These are phyloP conservation scores for Parachlorella kessleri DNA, from an alignment of 139 green algal genomes.

Conservation along the genomic window DNA sequence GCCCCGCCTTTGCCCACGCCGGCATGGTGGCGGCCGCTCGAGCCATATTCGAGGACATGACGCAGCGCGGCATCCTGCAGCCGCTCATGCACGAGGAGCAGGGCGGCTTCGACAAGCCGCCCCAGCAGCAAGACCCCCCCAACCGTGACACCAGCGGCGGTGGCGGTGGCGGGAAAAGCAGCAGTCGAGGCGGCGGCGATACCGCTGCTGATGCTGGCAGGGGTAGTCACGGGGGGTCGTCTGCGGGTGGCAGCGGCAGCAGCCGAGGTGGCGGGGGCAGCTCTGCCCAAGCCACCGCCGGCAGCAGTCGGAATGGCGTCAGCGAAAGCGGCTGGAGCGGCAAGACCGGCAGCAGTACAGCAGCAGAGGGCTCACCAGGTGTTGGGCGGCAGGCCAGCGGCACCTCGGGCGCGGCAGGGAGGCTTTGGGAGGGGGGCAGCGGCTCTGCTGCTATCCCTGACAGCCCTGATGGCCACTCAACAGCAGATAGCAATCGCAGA, in stretches of 20 bases:
- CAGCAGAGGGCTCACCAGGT: too few relatives aligned
- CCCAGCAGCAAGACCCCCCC: background rate
- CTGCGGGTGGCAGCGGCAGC: too few relatives aligned
- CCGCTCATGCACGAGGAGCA: background rate
- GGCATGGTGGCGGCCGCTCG: constrained; percentile 49
- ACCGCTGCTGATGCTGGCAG: background rate
- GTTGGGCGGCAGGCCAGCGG: background rate
- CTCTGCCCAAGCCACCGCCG: too few relatives aligned
- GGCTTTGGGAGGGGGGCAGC: background rate
- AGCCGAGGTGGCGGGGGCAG: too few relatives aligned
- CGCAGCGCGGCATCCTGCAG: constrained; percentile 39
- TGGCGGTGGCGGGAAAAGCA: background rate
- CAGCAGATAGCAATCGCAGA: background rate
- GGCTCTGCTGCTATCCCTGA: background rate
- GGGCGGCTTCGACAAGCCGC: background rate
- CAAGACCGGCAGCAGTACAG: too few relatives aligned
- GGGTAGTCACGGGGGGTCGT: background rate
- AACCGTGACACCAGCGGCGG: too few relatives aligned
- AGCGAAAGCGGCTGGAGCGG: too few relatives aligned
- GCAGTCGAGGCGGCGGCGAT: background rate
- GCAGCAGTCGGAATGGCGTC: too few relatives aligned
- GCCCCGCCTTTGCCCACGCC: constrained; percentile 31
- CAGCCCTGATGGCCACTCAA: background rate
- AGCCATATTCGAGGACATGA: constrained; percentile 53
- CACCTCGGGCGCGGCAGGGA: too few relatives aligned